Evolutionary conservation across 306 rosid genomes (phyloP), one percentile per base, ranked within the genome.

Genomic region (Gillenia trifoliata): DNA sequence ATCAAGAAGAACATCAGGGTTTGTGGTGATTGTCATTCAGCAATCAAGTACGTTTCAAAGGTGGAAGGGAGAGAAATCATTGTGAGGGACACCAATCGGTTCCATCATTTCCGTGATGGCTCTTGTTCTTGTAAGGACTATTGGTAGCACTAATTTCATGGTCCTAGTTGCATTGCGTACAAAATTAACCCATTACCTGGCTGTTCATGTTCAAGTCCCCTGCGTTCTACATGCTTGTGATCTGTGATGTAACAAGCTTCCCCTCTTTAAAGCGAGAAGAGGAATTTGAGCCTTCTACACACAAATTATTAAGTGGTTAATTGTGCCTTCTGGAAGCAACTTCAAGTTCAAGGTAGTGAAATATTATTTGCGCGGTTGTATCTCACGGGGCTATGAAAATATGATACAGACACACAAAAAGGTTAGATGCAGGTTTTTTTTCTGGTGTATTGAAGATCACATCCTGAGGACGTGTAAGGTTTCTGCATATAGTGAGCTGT

Each of bases 81-180:
- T 28, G 64, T 81, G 50, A 76, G 84, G 73, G 84, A 81, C 54
- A 81, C 78, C 49, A 81, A 76, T 28, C 73, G 80, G 62, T 81
- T 81, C 69, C 84, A 81, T 76, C 78, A 74, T 66, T 76, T 81
- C 30, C 69, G 65, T 13, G 50, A 71, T 49, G 84, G 84, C 57
- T 76, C 70, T 64, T 81, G 84, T 60, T 71, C 84, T 47, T 80
- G 84, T n/a, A 70, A 77, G 72, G 80, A 80, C 40, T 80, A 80
- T 41, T 80, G 84, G 80, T 71, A 75, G 80, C 12, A 4, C 28
- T 72, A 28, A 5, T 17, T 36, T 59, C 11, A 61, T 16, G 38
- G 19, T 8, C n/a, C 66, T 61, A 29, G 38, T 61, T 61, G 66
- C 66, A 29, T 66, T 41, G 55, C 71, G 16, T 25, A 66, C 22